These are phyloP conservation scores for Boeremia lycopersici DNA, from an alignment of 2,329 filamentous ascomycete species.

Conservation along the genomic window DNA sequence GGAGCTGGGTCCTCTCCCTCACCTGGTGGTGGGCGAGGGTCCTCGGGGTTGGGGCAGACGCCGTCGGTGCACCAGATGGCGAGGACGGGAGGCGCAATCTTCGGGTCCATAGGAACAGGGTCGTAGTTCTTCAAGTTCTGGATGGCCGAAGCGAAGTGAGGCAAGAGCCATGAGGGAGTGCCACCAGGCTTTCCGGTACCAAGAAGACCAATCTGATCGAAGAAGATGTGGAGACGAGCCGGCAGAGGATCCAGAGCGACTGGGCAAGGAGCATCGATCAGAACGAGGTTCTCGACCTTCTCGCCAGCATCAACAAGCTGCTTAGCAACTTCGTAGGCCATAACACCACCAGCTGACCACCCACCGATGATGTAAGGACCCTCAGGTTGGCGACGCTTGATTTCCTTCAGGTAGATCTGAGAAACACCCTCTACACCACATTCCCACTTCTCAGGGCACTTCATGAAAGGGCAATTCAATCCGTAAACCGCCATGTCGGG, in stretches of 20 bases:
- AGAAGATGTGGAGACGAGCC: conserved; percentile 70
- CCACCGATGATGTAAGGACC: conserved; percentile 64
- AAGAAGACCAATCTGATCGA: conserved; percentile 73
- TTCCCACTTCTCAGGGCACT: conserved; percentile 67
- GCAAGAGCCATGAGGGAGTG: conserved; percentile 74
- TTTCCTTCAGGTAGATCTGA: conserved; percentile 69
- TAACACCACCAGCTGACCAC: conserved; percentile 62
- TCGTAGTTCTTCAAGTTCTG: conserved; percentile 72
- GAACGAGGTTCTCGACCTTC: conserved; percentile 56
- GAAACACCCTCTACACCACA: conserved; percentile 71
- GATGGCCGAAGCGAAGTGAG: conserved; percentile 74
- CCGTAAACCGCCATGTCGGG: conserved; percentile 58
- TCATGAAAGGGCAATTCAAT: conserved; percentile 75
- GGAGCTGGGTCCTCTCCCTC: conserved; percentile 59
- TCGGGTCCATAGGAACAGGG: conserved; percentile 65
- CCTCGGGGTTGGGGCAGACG: conserved; percentile 69
- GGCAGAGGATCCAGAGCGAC: conserved; percentile 58
- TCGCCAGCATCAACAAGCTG: conserved; percentile 57
- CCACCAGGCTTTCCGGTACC: conserved; percentile 65
- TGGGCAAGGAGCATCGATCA: conserved; percentile 61
- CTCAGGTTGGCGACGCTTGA: conserved; percentile 70
- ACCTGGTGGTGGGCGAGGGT: conserved; percentile 70
- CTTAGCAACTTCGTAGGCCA: conserved; percentile 59
- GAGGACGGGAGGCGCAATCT: conserved; percentile 65
- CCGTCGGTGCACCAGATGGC: conserved; percentile 76